Evolutionary conservation across 495 filamentous ascomycete species (phyloP).

Genomic region (Diplogelasinospora grovesii): DNA sequence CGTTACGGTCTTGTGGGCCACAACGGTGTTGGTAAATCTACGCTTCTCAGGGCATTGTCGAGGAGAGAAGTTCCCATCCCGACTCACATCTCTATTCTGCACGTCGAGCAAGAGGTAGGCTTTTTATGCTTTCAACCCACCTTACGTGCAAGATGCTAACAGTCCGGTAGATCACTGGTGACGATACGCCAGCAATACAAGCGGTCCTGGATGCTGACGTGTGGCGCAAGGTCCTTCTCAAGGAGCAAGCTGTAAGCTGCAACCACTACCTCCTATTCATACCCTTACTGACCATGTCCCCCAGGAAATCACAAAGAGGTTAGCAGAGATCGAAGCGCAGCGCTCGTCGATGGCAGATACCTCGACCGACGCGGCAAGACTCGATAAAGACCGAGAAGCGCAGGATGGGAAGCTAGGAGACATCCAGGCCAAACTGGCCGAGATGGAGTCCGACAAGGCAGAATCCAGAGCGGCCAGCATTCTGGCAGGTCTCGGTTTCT

Average conservation of each 20-base stretch:
- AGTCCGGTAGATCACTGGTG: conserved; percentile 68
- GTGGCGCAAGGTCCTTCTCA: conserved; percentile 92
- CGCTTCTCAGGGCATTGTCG: conserved; percentile 82
- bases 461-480: conserved; percentile 94
- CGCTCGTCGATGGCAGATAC: conserved; percentile 77
- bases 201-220: conserved; percentile 97
- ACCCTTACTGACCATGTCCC: conserved; percentile 14
- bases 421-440: conserved; percentile 83
- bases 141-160: conserved; percentile 13
- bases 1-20: conserved; percentile 96
- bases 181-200: conserved; percentile 92
- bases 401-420: conserved; percentile 83
- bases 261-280: not conserved
- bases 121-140: not conserved
- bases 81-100: conserved; percentile 95
- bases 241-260: conserved; percentile 70
- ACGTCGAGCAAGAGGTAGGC: conserved; percentile 96
- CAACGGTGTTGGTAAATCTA: conserved; percentile 99
- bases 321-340: conserved; percentile 74
- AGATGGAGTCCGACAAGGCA: conserved; percentile 99
- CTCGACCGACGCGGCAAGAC: conserved; percentile 70
- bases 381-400: conserved; percentile 83
- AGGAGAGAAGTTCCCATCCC: conserved; percentile 91
- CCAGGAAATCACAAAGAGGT: conserved; percentile 75
- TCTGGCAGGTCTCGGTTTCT: conserved; percentile 94